Evolutionary conservation across 148 eudicot species (phyloP).

Genomic region (Camellia sinensis): DNA sequence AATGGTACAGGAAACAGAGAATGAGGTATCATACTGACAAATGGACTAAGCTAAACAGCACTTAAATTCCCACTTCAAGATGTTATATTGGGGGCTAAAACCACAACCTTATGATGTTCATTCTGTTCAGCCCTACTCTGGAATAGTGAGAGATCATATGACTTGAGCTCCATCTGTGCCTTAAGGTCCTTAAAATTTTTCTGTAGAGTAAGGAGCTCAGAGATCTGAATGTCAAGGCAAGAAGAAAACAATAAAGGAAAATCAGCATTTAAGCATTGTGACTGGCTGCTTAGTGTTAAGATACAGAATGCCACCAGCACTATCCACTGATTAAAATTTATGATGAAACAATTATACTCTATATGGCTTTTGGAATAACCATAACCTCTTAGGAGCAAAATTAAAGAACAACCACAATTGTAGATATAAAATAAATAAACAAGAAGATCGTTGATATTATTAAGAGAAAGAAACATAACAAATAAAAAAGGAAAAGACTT

Average conservation of each 20-base stretch:
- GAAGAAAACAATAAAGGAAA: slow-evolving; percentile 2
- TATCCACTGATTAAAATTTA: too few relatives aligned
- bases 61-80: background rate
- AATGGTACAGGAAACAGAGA: background rate
- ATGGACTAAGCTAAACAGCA: background rate
- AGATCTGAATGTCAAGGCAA: slow-evolving; percentile 44
- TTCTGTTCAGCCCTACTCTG: slow-evolving; percentile 85
- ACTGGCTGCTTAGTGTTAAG: background rate
- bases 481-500: too few relatives aligned
- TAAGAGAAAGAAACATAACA: too few relatives aligned
- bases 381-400: too few relatives aligned
- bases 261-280: background rate
- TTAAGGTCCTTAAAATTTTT: slow-evolving; percentile 68
- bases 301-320: background rate
- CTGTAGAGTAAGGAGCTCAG: slow-evolving; percentile 74
- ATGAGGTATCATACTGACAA: background rate
- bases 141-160: slow-evolving; percentile 77
- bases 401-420: too few relatives aligned
- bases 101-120: slow-evolving; percentile 91
- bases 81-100: slow-evolving; percentile 1
- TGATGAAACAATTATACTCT: too few relatives aligned
- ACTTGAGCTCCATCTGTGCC: slow-evolving; percentile 75
- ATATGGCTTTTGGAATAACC: too few relatives aligned
- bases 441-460: too few relatives aligned
- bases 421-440: too few relatives aligned